Base-by-base conservation (phyloP, 345 rosid species). In the Ceriops decandra region DNA sequence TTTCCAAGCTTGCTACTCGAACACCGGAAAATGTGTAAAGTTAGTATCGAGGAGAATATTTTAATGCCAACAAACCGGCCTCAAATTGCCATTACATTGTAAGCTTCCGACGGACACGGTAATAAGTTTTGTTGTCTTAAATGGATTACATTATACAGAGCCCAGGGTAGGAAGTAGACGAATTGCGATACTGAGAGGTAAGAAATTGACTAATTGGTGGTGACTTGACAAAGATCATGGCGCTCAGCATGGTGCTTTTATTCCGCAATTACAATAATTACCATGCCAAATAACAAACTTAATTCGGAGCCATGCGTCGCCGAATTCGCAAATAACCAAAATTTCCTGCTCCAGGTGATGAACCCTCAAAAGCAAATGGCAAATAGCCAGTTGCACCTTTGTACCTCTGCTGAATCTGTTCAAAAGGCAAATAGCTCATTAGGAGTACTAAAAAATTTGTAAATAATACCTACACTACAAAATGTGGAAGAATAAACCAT, bases 321-420 rank as follows among this genome's bases (percentile, higher is more conserved):
- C 91, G 91, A 83, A 90, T 86, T 66, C 79, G 80, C 80, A 91
- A 69, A 72, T 82, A 80, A 66, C 99, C 99, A 57, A 91, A 95
- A 70, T 80, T 91, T 58, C 97, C 97, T 13, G 92, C 90, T 61
- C 98, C 98, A 0, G 93, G 97, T 7, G 98, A 95, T 1, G 99
- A 95, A 36, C 97, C 96, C 78, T 92, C 96, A 27, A 92, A 90
- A 62, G 92, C 65, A 52, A 85, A 77, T 27, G 98, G 97, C 76
- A 88, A 74, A 79, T 92, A 92, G 24, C 97, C 98, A 16, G 98
- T 95, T 49, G 90, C 99, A 7, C 76, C 82, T 84, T 92, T 88
- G 91, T 92, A 92, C 73, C 86, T 92, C 67, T 83, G 93, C 81
- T 88, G 98, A 81, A 95, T 81, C 99, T 72, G 62, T 67, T 53